Percentiles rank a stretch among this genome's conserved stretches.
These are phyloP conservation scores for Pseudonitzschia delicatissima DNA, from an alignment of 108 stramenopile species.

Conservation along the genomic window DNA sequence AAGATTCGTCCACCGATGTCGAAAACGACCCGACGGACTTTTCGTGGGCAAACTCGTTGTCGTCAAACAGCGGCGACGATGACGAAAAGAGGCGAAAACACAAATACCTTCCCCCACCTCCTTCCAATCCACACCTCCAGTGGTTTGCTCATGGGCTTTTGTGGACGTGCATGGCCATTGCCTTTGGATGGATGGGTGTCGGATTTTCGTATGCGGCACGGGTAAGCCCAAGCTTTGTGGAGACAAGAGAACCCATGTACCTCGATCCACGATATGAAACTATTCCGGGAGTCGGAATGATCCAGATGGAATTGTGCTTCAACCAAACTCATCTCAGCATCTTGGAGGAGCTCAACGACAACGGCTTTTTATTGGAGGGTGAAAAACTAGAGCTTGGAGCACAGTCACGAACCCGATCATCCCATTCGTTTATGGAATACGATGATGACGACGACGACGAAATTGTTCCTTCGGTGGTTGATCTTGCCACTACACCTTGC, in stretches of 20 bases:
- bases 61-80: not conserved
- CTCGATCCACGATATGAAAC: constrained; percentile 33
- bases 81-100: not conserved
- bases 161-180: constrained; percentile 32
- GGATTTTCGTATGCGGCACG: constrained; percentile 9
- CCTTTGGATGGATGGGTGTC: constrained; percentile 23
- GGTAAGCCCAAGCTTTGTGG: constrained; percentile 30
- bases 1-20: not conserved
- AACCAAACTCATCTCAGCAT: constrained; percentile 15
- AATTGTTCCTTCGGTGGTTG: not conserved
- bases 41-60: not conserved
- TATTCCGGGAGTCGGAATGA: constrained; percentile 31
- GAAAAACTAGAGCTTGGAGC: too few relatives aligned
- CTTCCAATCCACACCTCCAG: constrained; percentile 4
- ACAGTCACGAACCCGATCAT: too few relatives aligned
- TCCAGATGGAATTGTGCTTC: constrained; percentile 38
- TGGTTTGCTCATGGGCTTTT: constrained; percentile 34
- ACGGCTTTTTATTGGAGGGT: too few relatives aligned
- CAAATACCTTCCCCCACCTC: not conserved
- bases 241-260: constrained; percentile 24
- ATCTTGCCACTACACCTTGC: constrained; percentile 9
- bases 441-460: not conserved
- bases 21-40: not conserved
- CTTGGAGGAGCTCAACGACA: not conserved
- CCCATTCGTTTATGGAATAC: not conserved